Conservation (phyloP, 768 basidiomycete species). For the Amanita rimosa region DNA sequence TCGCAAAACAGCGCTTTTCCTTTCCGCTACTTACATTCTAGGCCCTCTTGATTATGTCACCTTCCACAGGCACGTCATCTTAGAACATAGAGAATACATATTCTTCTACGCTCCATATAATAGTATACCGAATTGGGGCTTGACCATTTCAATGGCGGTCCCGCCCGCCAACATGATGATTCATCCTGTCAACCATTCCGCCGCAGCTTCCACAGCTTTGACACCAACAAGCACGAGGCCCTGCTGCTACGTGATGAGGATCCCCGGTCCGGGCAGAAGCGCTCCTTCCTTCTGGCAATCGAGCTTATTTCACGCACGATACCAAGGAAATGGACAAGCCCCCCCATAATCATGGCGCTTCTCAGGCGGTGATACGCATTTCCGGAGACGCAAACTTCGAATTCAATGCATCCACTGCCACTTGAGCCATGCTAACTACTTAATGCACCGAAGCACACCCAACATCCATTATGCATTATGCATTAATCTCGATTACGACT, state of each 20-base stretch:
- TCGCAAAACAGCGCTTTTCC: conserved; percentile 13
- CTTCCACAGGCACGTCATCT: too few relatives aligned
- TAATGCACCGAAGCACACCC: conserved; percentile 8
- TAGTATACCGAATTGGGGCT: too few relatives aligned
- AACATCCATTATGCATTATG: neutral
- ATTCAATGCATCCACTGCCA: conserved; percentile 24
- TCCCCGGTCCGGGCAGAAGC: conserved; percentile 6
- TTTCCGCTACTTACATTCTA: too few relatives aligned
- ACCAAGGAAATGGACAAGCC: conserved; percentile 4
- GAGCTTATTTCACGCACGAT: conserved; percentile 2
- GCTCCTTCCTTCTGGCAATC: neutral
- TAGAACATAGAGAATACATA: too few relatives aligned
- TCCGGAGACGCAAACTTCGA: conserved; percentile 17
- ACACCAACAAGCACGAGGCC: neutral
- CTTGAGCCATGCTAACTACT: conserved; percentile 18
- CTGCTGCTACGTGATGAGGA: conserved; percentile 1
- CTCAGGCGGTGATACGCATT: conserved; percentile 2
- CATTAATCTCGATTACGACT: conserved; percentile 13
- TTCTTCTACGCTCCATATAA: too few relatives aligned
- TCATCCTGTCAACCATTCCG: too few relatives aligned
- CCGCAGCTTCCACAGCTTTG: neutral
- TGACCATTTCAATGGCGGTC: too few relatives aligned
- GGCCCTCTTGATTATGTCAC: too few relatives aligned
- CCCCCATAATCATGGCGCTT: neutral
- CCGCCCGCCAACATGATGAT: too few relatives aligned